These are phyloP conservation scores for Rhododendron ovatum DNA, from an alignment of 148 eudicot genomes.

Conservation along the genomic window DNA sequence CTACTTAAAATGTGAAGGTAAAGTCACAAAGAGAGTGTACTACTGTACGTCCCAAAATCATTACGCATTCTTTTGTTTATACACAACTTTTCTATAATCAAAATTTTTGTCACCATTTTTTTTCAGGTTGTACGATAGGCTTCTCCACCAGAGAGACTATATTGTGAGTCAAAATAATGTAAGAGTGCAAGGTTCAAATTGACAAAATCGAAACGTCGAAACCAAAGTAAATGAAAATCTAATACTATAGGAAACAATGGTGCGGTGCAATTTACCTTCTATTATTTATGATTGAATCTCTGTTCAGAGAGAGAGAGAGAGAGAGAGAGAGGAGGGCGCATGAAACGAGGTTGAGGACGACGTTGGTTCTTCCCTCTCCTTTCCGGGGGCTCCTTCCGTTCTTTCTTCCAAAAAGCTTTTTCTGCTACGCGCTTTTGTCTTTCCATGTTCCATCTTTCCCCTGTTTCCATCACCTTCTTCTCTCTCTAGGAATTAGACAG, in stretches of 20 bases:
- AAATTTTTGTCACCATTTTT: no score
- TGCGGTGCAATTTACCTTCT: not conserved
- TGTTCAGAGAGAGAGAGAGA: no score
- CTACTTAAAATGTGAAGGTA: no score
- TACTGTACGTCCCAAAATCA: no score
- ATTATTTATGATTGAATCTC: not conserved
- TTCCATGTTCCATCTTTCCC: slow-evolving; percentile 19
- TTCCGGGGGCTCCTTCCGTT: not conserved
- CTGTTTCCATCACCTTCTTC: not conserved
- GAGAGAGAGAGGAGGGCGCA: slow-evolving; percentile 8
- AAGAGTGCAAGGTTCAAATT: not conserved
- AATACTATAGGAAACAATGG: not conserved
- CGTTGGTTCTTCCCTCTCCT: slow-evolving; percentile 2
- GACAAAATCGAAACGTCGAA: not conserved
- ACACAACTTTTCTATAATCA: no score
- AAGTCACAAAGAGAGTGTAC: no score
- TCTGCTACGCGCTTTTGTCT: slow-evolving; percentile 19
- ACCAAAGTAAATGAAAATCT: not conserved
- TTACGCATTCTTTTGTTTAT: no score
- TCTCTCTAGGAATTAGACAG: not conserved
- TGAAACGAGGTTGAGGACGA: slow-evolving; percentile 18
- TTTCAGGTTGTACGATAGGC: no score
- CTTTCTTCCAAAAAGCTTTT: not conserved
- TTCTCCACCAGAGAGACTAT: no score
- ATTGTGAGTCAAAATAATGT: no score